Conservation (phyloP, 2,329 filamentous ascomycete genomes). For the Bipolaris cookei region DNA sequence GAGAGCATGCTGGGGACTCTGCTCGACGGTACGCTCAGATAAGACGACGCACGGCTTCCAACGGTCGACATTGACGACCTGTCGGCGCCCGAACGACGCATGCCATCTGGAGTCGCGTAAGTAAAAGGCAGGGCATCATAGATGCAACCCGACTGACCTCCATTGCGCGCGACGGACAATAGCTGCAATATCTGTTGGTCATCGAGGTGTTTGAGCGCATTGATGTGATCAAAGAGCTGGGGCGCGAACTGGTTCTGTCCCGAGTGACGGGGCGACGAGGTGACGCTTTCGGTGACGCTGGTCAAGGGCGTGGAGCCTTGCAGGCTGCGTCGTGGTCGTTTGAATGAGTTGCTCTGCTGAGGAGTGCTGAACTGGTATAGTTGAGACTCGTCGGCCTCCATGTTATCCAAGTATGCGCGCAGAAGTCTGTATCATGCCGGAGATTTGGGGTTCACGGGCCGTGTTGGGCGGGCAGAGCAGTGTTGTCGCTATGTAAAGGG, state of each 20-base stretch:
- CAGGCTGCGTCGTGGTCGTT: conserved; percentile 48
- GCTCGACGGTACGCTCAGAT: conserved; percentile 48
- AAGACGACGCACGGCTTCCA: conserved; percentile 46
- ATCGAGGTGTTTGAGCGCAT: conserved; percentile 50
- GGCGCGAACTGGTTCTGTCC: conserved; percentile 43
- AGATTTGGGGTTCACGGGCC: conserved; percentile 41
- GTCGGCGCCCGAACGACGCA: conserved; percentile 43
- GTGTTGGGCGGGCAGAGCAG: conserved; percentile 34
- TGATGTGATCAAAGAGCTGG: conserved; percentile 49
- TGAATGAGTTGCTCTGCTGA: conserved; percentile 45
- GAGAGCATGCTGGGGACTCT: conserved; percentile 48
- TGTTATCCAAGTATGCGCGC: conserved; percentile 42
- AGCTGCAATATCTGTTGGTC: conserved; percentile 49
- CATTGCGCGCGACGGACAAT: conserved; percentile 47
- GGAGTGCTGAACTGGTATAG: conserved; percentile 46
- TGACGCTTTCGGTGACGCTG: conserved; percentile 47
- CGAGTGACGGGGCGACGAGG: conserved; percentile 45
- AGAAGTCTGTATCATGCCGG: conserved; percentile 46
- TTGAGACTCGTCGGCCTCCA: conserved; percentile 49
- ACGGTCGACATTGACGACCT: conserved; percentile 47
- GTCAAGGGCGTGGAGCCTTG: conserved; percentile 46
- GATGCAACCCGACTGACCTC: conserved; percentile 38
- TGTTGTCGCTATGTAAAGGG: conserved; percentile 37
- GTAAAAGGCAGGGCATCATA: conserved; percentile 21
- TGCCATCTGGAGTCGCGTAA: conserved; percentile 42